These are phyloP conservation scores for Sugiyamaella paludigena DNA, from an alignment of 1,139 yeast genomes.

Conservation along the genomic window DNA sequence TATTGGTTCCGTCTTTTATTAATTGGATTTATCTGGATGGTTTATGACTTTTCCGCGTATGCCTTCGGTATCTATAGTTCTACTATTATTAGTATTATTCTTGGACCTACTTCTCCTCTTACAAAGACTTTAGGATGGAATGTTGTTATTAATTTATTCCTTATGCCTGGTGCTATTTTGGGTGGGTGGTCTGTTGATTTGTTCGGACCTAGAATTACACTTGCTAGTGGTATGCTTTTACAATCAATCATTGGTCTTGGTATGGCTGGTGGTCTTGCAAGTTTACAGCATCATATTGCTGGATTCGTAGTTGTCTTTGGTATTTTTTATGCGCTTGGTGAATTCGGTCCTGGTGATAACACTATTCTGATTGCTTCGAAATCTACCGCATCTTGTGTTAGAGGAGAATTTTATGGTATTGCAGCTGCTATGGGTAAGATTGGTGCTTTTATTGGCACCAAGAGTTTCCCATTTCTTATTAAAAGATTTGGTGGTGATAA, in stretches of 20 bases:
- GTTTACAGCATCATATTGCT: constrained; percentile 58
- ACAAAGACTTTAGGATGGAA: constrained; percentile 88
- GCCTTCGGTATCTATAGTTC: constrained; percentile 83
- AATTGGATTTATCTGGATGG: constrained; percentile 78
- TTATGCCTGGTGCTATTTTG: constrained; percentile 80
- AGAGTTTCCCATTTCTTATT: constrained; percentile 73
- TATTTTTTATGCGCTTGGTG: constrained; percentile 79
- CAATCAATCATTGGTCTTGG: constrained; percentile 79
- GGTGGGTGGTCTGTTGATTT: constrained; percentile 80
- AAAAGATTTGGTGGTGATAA: constrained; percentile 45
- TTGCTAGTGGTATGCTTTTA: constrained; percentile 59
- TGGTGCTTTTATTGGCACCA: constrained; percentile 89
- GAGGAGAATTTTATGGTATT: constrained; percentile 87
- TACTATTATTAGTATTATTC: constrained; percentile 51
- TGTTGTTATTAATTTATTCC: constrained; percentile 79
- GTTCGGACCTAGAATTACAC: constrained; percentile 79
- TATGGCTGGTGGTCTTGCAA: constrained; percentile 71
- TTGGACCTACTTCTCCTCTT: constrained; percentile 60
- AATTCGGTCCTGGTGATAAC: constrained; percentile 91
- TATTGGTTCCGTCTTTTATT: constrained; percentile 77
- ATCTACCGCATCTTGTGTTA: constrained; percentile 78
- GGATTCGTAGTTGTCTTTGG: constrained; percentile 84
- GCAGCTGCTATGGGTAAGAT: constrained; percentile 89
- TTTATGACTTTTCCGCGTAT: constrained; percentile 81
- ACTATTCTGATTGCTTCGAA: constrained; percentile 84